phyloP scores from a whole-genome alignment of 1,139 yeast genomes.

The Yamadazyma trypodendri region DNA sequence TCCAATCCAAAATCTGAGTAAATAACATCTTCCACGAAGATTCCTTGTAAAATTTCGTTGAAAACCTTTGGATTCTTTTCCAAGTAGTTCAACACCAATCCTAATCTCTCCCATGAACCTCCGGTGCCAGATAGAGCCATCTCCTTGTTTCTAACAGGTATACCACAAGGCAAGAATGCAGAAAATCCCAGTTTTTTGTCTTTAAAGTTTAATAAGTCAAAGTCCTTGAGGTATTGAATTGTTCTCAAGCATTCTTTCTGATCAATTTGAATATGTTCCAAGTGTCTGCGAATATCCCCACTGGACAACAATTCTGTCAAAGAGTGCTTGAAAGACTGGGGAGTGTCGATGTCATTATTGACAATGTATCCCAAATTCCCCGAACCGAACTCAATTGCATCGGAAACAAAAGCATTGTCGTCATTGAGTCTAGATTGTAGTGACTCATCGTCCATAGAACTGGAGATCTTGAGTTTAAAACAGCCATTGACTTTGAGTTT shows the following conservation, averaged over 20 bases:
- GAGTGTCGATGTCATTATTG: conserved; percentile 50
- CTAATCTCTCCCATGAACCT: conserved; percentile 64
- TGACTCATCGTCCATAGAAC: conserved; percentile 32
- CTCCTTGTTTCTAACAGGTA: conserved; percentile 7
- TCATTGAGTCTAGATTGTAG: conserved; percentile 35
- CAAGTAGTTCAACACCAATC: conserved; percentile 61
- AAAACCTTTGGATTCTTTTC: conserved; percentile 52
- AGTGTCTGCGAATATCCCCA: conserved; percentile 31
- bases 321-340: conserved; percentile 34
- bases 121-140: conserved; percentile 1
- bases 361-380: conserved; percentile 64
- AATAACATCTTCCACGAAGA: conserved; percentile 61
- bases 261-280: conserved; percentile 33
- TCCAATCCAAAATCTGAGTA: conserved; percentile 59
- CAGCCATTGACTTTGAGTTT: conserved; percentile 42
- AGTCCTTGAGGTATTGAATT: conserved; percentile 30
- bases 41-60: conserved; percentile 50
- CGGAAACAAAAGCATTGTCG: conserved; percentile 45
- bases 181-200: conserved; percentile 67
- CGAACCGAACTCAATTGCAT: conserved; percentile 40
- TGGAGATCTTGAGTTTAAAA: conserved; percentile 43
- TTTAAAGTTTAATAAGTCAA: conserved; percentile 38
- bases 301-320: conserved; percentile 39
- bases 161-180: conserved; percentile 72
- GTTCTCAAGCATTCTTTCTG: conserved; percentile 38